Conservation (phyloP, 2,329 filamentous ascomycete genomes). For the Tricladium varicosporioides region DNA sequence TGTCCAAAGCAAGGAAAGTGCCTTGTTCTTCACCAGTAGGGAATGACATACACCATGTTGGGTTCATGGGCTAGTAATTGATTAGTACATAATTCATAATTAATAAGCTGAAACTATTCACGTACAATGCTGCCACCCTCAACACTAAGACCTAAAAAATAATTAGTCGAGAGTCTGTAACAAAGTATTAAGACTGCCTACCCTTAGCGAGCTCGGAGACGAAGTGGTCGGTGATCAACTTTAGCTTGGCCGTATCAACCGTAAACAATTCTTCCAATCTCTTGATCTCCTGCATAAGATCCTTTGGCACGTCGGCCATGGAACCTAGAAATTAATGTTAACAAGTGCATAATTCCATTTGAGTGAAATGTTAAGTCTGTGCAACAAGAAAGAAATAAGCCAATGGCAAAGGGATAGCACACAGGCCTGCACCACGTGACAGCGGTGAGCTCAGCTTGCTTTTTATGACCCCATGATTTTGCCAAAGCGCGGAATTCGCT, state of each 20-base stretch:
- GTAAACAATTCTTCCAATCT: slow-evolving; percentile 81
- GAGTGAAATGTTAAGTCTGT: not conserved
- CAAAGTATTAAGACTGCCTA: slow-evolving; percentile 33
- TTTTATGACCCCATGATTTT: slow-evolving; percentile 22
- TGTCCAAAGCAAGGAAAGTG: slow-evolving; percentile 85
- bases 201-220: slow-evolving; percentile 84
- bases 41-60: slow-evolving; percentile 91
- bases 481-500: not conserved
- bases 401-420: not conserved
- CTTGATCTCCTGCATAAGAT: slow-evolving; percentile 77
- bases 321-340: slow-evolving; percentile 59
- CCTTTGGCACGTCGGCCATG: slow-evolving; percentile 85
- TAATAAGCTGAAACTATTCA: slow-evolving; percentile 19
- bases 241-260: slow-evolving; percentile 75
- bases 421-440: slow-evolving; percentile 21
- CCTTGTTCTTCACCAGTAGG: slow-evolving; percentile 85
- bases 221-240: slow-evolving; percentile 88
- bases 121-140: slow-evolving; percentile 91
- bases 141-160: slow-evolving; percentile 65
- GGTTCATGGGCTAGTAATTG: slow-evolving; percentile 82
- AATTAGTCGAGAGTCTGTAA: slow-evolving; percentile 11
- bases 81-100: slow-evolving; percentile 15
- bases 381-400: slow-evolving; percentile 1
- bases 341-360: slow-evolving; percentile 5
- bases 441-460: slow-evolving; percentile 19